Evolutionary conservation across 345 rosid species (phyloP), one percentile per base, ranked within the genome.

Genomic region (Gossypium bickii): DNA sequence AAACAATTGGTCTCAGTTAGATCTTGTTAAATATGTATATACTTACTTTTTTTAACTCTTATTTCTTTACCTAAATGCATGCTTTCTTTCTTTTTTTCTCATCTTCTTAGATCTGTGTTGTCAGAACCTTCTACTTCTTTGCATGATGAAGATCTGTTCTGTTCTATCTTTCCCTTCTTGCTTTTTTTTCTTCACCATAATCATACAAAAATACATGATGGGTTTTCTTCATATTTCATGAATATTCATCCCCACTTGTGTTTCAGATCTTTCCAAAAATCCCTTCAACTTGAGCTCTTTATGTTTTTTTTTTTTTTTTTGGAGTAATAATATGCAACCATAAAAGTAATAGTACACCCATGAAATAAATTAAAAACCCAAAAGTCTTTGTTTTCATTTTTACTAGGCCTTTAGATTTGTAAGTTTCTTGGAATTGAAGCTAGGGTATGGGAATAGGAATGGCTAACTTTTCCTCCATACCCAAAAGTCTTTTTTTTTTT

Each of bases 41-140:
- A 38, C 65, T 71, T 71, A 8, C 65, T 57, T 43, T 71, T 55
- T 71, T 38, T 71, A 71, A 18, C 49, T 24, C 10, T 34, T 67
- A 60, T 56, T 20, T 48, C 38, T 49, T 51, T 47, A 22, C 41
- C 16, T 48, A 43, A 56, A 20, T 56, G 60, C 25, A 56, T 60
- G 38, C 7, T 60, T 60, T 5, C 8, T 77, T 79, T 76, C 70
- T 66, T 72, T 83, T 20, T 22, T 12, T 27, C 69, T 56, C 22
- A 38, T 67, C 71, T 41, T 48, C 62, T 70, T 76, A 51, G 76
- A 81, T 72, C 74, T 84, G 75, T 84, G 75, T 72, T 81, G 72
- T 74, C 56, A 18, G 27, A 34, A 73, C 74, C 85, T 80, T 80
- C 83, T 58, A 18, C 53, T 34, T 48, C n/a, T 15, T 60, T 73